phyloP scores from a whole-genome alignment of 306 rosid species.

The Malus sylvestris region DNA sequence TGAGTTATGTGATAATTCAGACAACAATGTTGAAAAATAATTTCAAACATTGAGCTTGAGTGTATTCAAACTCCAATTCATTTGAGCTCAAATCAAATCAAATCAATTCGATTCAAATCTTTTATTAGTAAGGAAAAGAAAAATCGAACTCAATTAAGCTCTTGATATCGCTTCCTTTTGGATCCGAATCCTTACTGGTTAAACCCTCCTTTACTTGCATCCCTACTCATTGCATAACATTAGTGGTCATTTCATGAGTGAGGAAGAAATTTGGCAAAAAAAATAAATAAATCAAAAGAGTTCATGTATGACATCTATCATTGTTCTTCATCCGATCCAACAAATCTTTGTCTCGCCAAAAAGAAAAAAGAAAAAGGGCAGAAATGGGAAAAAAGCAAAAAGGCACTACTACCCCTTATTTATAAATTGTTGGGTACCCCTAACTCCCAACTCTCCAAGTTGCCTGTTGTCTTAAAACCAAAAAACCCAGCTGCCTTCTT shows the following conservation, averaged over 20 bases:
- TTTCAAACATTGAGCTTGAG: neutral
- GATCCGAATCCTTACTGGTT: too few relatives aligned
- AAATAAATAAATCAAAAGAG: neutral
- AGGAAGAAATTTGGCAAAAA: too few relatives aligned
- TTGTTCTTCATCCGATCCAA: slow-evolving; percentile 3
- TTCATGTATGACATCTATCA: neutral
- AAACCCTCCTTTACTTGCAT: too few relatives aligned
- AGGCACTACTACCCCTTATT: neutral
- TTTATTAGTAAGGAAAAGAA: too few relatives aligned
- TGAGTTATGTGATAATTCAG: neutral
- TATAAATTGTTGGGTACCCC: neutral
- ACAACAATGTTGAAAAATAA: neutral
- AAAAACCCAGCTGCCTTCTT: neutral
- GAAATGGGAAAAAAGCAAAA: neutral
- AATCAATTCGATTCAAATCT: too few relatives aligned
- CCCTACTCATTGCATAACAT: too few relatives aligned
- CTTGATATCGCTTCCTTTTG: too few relatives aligned
- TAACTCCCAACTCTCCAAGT: neutral
- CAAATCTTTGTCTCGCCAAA: neutral
- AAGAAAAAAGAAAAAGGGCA: neutral
- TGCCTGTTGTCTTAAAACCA: neutral
- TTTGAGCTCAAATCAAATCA: neutral
- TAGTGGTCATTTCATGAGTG: too few relatives aligned
- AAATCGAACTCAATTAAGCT: too few relatives aligned
- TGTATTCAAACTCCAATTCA: neutral